A percentile compares a stretch with the other conserved stretches of the same genome.
These are phyloP conservation scores for Pleodorina starrii DNA, from an alignment of 139 green algal genomes.

Conservation along the genomic window DNA sequence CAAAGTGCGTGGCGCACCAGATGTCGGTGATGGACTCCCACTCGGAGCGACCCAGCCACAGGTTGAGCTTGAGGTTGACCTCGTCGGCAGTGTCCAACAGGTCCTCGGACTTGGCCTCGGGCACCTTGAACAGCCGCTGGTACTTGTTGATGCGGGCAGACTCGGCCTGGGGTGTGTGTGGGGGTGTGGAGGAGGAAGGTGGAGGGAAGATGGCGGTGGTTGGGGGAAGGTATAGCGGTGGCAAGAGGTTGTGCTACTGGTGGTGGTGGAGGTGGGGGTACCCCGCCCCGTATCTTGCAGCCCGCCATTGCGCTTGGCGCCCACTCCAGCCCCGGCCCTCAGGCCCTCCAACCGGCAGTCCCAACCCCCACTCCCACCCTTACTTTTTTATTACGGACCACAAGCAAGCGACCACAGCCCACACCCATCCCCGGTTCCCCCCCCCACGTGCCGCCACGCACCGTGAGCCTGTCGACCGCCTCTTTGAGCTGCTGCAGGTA, in stretches of 20 bases:
- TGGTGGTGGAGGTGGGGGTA: no score
- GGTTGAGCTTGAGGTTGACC: slow-evolving; percentile 79
- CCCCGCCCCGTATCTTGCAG: no score
- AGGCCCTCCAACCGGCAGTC: background rate
- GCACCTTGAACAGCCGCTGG: slow-evolving; percentile 83
- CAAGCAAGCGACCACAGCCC: no score
- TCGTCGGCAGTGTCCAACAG: slow-evolving; percentile 71
- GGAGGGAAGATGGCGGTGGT: no score
- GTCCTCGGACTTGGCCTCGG: slow-evolving; percentile 67
- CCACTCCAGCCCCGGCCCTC: background rate
- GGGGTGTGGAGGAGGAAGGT: background rate
- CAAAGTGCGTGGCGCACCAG: slow-evolving; percentile 74
- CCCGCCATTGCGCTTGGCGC: no score
- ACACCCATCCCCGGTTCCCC: background rate
- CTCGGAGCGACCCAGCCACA: slow-evolving; percentile 79
- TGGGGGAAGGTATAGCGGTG: no score
- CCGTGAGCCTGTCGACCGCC: slow-evolving; percentile 57
- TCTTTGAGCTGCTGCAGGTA: slow-evolving; percentile 69
- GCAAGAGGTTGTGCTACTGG: no score
- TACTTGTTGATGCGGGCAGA: slow-evolving; percentile 77
- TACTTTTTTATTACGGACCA: background rate
- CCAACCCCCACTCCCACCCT: background rate
- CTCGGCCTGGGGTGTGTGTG: slow-evolving; percentile 47
- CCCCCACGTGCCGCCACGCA: background rate
- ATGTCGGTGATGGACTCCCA: slow-evolving; percentile 67